Percentiles rank a stretch among this genome's conserved stretches.
Conservation (phyloP, 2,329 filamentous ascomycete genomes). For the Aspergillus sp. region DNA sequence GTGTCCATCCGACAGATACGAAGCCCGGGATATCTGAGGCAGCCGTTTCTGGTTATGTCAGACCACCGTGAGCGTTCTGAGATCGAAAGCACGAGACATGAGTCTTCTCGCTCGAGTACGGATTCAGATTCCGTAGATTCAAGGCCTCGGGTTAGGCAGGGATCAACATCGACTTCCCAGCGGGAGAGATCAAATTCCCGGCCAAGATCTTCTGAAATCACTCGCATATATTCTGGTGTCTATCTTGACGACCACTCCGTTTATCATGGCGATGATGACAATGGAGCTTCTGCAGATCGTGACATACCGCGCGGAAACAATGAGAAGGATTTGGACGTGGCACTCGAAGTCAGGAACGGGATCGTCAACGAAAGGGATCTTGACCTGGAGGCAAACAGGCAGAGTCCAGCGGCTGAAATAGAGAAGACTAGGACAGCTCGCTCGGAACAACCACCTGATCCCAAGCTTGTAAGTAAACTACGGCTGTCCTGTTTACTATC, state of each 20-base stretch:
- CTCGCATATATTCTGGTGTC: constrained; percentile 29
- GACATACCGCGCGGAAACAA: constrained; percentile 6
- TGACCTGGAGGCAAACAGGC: constrained; percentile 24
- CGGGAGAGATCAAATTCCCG: constrained; percentile 19
- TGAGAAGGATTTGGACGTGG: constrained; percentile 15
- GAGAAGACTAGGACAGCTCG: constrained; percentile 25
- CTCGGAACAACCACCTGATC: constrained; percentile 23
- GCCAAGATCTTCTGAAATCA: constrained; percentile 15
- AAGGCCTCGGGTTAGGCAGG: neutral
- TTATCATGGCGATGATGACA: constrained; percentile 28
- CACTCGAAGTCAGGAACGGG: constrained; percentile 24
- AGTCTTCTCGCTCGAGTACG: constrained; percentile 19
- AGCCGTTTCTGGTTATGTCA: constrained; percentile 10
- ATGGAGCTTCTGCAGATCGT: neutral
- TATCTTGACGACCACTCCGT: constrained; percentile 36
- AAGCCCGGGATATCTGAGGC: neutral
- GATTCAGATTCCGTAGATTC: constrained; percentile 12
- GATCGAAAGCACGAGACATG: constrained; percentile 10
- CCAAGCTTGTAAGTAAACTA: constrained; percentile 23
- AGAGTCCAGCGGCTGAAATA: constrained; percentile 13
- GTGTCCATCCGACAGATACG: neutral
- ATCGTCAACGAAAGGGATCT: constrained; percentile 28
- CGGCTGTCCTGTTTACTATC: neutral
- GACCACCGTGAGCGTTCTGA: neutral
- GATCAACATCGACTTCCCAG: constrained; percentile 1